Percentiles rank a stretch among this genome's conserved stretches.
phyloP scores from a whole-genome alignment of 2,329 filamentous ascomycete species.

The Rhynchosporium secalis region DNA sequence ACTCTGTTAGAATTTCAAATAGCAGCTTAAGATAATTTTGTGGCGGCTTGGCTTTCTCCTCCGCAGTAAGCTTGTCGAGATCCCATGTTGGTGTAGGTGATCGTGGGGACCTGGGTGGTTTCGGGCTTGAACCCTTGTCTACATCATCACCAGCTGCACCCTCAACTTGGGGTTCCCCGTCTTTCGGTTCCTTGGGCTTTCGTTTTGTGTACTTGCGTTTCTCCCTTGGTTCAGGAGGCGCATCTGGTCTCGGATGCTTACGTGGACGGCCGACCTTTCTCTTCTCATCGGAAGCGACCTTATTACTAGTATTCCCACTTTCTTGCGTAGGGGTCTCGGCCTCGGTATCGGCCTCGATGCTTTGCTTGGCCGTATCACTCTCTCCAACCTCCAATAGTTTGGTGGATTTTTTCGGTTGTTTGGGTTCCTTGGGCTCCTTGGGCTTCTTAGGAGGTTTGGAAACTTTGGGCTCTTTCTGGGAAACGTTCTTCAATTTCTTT shows the following conservation, averaged over 20 bases:
- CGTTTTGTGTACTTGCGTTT: conserved; percentile 68
- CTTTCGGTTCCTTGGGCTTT: conserved; percentile 51
- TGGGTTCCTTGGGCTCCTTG: conserved; percentile 38
- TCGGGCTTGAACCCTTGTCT: conserved; percentile 59
- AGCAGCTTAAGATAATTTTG: conserved; percentile 60
- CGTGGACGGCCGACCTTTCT: conserved; percentile 65
- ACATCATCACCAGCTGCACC: conserved; percentile 54
- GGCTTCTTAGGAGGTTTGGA: conserved; percentile 48
- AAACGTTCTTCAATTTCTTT: conserved; percentile 53
- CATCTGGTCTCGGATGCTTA: conserved; percentile 62
- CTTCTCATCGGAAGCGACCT: conserved; percentile 48
- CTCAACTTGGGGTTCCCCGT: conserved; percentile 51
- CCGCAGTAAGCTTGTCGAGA: conserved; percentile 62
- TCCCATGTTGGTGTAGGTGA: conserved; percentile 56
- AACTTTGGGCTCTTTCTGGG: conserved; percentile 13
- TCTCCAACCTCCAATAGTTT: conserved; percentile 49
- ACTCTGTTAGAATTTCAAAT: conserved; percentile 54
- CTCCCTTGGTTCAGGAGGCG: conserved; percentile 54
- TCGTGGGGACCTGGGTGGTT: conserved; percentile 42
- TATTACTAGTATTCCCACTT: not conserved
- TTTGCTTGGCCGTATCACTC: conserved; percentile 53
- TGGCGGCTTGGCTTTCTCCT: conserved; percentile 67
- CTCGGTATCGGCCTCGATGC: conserved; percentile 24
- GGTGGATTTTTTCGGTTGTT: conserved; percentile 46
- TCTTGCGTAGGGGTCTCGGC: conserved; percentile 3